These are phyloP conservation scores for Stachybotrys chartarum DNA, from an alignment of 2,329 filamentous ascomycete genomes.

Conservation along the genomic window DNA sequence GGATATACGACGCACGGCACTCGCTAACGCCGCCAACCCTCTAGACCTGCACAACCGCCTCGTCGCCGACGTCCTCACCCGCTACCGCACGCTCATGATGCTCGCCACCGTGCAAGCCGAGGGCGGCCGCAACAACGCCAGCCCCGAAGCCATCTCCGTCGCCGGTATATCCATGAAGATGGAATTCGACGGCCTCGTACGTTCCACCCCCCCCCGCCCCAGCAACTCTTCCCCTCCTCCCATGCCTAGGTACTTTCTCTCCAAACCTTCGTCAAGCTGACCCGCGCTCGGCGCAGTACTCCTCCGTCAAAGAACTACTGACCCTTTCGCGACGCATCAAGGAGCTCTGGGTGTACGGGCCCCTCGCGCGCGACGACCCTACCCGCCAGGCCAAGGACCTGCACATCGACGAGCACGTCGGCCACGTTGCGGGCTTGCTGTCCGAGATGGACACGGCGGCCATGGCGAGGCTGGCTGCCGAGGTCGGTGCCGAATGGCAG, in stretches of 20 bases:
- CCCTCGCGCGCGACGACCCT: conserved; percentile 30
- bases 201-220: not conserved
- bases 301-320: conserved; percentile 37
- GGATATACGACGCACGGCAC: too few relatives aligned
- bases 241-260: not conserved
- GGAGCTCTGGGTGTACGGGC: conserved; percentile 37
- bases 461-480: conserved; percentile 26
- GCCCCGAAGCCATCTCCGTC: conserved; percentile 33
- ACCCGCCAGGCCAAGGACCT: conserved; percentile 27
- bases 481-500: conserved; percentile 24
- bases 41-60: conserved; percentile 37
- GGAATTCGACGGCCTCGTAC: conserved; percentile 35
- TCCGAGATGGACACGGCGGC: conserved; percentile 23
- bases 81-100: conserved; percentile 35
- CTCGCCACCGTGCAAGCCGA: conserved; percentile 34
- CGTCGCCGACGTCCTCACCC: conserved; percentile 35
- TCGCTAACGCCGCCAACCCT: not conserved
- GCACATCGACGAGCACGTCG: conserved; percentile 27
- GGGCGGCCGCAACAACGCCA: conserved; percentile 28
- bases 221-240: not conserved
- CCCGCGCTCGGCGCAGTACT: conserved; percentile 19
- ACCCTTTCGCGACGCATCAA: conserved; percentile 36
- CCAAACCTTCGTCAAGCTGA: not conserved
- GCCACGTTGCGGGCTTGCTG: conserved; percentile 24
- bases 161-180: conserved; percentile 36